These are phyloP conservation scores for Skeletonema menzelii DNA, from an alignment of 108 stramenopile genomes.

Conservation along the genomic window DNA sequence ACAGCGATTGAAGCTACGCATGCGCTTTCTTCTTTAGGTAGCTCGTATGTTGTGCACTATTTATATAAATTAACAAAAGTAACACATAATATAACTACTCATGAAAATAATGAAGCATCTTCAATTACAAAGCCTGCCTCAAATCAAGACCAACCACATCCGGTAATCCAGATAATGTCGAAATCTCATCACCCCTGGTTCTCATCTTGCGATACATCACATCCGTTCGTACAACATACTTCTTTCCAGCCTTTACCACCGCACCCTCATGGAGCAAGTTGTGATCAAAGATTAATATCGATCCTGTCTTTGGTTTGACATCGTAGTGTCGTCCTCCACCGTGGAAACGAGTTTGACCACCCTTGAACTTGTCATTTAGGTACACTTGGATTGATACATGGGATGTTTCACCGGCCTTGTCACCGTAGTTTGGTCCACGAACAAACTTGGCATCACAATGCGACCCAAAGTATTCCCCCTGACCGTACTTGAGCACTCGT, in stretches of 20 bases:
- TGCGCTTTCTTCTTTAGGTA: background rate
- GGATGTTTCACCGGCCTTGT: constrained; percentile 29
- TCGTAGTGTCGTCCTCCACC: constrained; percentile 20
- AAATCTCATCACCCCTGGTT: background rate
- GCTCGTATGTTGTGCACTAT: background rate
- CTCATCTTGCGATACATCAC: constrained; percentile 35
- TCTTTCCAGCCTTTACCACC: constrained; percentile 24
- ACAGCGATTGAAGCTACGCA: background rate
- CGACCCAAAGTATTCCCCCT: constrained; percentile 32
- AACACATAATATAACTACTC: background rate
- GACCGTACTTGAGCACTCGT: constrained; percentile 31
- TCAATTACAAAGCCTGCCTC: background rate
- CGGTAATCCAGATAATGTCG: background rate
- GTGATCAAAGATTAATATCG: constrained; percentile 41
- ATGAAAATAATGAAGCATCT: background rate
- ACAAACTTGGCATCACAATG: constrained; percentile 36
- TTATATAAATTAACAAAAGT: background rate
- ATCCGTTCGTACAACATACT: constrained; percentile 47
- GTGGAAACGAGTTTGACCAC: constrained; percentile 36
- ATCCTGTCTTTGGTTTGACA: constrained; percentile 33
- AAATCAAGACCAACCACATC: background rate
- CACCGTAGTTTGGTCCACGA: constrained; percentile 17
- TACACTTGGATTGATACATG: constrained; percentile 33
- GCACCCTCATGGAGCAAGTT: constrained; percentile 30
- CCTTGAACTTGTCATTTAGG: constrained; percentile 46